These are phyloP conservation scores for Buxus sempervirens DNA, from an alignment of 164 flowering plant genomes.

Conservation along the genomic window DNA sequence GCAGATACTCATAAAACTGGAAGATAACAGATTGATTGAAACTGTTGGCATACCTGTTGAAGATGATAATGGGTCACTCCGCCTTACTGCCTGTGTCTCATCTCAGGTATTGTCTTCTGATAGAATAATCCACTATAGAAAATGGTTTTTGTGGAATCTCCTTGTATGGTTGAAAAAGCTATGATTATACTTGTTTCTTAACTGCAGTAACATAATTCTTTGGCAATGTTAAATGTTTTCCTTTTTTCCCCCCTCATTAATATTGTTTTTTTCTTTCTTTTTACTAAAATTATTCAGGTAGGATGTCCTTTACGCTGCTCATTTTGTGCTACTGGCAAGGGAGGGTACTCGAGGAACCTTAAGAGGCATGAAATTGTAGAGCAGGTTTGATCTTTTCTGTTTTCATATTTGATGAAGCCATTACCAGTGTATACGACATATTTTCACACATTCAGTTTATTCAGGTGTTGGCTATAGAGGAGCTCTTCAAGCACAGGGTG, in stretches of 20 bases:
- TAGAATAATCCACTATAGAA: neutral
- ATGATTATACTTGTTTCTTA: neutral
- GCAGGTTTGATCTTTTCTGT: slow-evolving; percentile 49
- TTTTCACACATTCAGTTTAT: neutral
- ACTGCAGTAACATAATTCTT: neutral
- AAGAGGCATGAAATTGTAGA: slow-evolving; percentile 92
- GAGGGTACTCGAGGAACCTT: slow-evolving; percentile 95
- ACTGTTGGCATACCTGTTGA: slow-evolving; percentile 97
- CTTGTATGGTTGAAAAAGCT: neutral
- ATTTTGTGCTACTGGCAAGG: slow-evolving; percentile 99
- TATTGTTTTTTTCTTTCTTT: neutral
- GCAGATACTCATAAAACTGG: slow-evolving; percentile 76
- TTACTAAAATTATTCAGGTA: slow-evolving; percentile 44
- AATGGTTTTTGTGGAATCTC: neutral
- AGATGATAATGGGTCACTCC: slow-evolving; percentile 70
- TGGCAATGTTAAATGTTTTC: neutral
- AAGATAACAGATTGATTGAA: slow-evolving; percentile 84
- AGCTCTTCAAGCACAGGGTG: slow-evolving; percentile 79
- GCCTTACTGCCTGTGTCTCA: slow-evolving; percentile 96
- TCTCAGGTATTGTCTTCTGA: slow-evolving; percentile 64
- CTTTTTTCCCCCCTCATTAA: neutral
- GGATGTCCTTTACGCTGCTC: slow-evolving; percentile 96
- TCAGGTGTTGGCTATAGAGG: slow-evolving; percentile 92
- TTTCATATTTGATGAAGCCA: neutral
- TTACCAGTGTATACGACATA: neutral